phyloP scores from a whole-genome alignment of 345 rosid genomes.

The Odontarrhena argentea region DNA sequence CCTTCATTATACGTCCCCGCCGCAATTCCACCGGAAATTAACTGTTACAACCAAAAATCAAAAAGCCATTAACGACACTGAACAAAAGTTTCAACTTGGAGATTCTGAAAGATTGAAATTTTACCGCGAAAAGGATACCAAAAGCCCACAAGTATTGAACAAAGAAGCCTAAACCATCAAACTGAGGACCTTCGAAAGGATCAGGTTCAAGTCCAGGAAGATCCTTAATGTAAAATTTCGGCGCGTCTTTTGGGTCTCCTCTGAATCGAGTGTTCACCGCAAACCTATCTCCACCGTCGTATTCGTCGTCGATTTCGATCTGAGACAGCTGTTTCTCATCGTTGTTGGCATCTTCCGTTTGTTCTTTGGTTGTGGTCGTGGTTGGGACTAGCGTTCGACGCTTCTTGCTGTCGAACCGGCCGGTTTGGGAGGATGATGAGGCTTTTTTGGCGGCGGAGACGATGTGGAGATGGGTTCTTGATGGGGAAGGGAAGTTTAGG shows the following conservation, averaged over 20 bases:
- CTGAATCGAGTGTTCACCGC: conserved; percentile 42
- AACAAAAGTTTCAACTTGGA: background rate
- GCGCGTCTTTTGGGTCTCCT: conserved; percentile 35
- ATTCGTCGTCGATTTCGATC: conserved; percentile 41
- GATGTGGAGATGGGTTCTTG: conserved; percentile 43
- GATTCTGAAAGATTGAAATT: background rate
- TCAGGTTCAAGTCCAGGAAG: conserved; percentile 66
- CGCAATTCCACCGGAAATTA: conserved; percentile 82
- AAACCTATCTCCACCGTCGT: conserved; percentile 27
- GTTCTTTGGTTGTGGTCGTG: conserved; percentile 33
- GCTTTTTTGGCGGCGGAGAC: conserved; percentile 65
- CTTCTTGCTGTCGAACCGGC: conserved; percentile 72
- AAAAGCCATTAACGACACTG: background rate
- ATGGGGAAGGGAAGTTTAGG: conserved; percentile 38
- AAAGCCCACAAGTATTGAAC: conserved; percentile 91
- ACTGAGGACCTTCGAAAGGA: conserved; percentile 84
- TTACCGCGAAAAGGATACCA: conserved; percentile 80
- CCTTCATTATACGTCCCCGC: conserved; percentile 86
- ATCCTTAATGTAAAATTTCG: conserved; percentile 46
- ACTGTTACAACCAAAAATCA: conserved; percentile 44
- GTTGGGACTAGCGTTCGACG: conserved; percentile 52
- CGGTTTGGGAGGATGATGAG: conserved; percentile 51
- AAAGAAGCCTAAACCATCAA: conserved; percentile 83
- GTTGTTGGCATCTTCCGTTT: conserved; percentile 31
- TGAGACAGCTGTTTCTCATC: conserved; percentile 26